Base-by-base conservation (phyloP, 129 eudicot species). In the Chrysanthemum seticuspe region DNA sequence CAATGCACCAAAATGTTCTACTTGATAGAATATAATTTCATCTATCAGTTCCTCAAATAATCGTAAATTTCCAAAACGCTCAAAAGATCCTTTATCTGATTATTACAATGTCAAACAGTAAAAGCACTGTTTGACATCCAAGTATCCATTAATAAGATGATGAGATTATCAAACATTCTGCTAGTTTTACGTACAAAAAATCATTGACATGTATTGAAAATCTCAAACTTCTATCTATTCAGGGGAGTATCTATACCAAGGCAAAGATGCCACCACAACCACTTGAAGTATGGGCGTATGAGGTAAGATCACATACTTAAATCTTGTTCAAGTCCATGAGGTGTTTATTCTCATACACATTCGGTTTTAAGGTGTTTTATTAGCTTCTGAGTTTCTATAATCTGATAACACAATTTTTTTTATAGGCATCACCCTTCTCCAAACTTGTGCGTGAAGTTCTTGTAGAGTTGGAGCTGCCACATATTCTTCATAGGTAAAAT, bases 371-470 rank as follows among this genome's bases (percentile, higher is more conserved):
- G 31, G 62, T 51, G 52, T 57, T 34, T 71, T 12, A 65, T 68
- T 80, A 71, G 13, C 71, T 69, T 15, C 45, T 8, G 31, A 11
- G 73, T 61, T 48, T 82, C 19, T 54, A 13, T 58, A 68, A 51
- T 68, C 55, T 71, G 8, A 27, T 34, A 9, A 0, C 11, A 25
- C 9, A 34, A 4, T 29, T 29, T 29, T 29, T 29, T 29, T 54
- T 79, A 31, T 85, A 91, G 99, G 84, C 89, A 21, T 95, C 99
- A 53, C 99, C 99, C 19, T 95, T 95, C 70, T 88, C 88, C 90
- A 95, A 95, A 88, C 90, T 95, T 76, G 97, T 87, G 40, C 96
- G 99, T 56, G 99, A 95, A 85, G 95, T 85, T 29, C 97, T 91
- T 52, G 99, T 95, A 60, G 99, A 95, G 85, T 79, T 95, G 67